phyloP scores from a whole-genome alignment of 2,329 filamentous ascomycete genomes.

The Verticillium albo-atrum region DNA sequence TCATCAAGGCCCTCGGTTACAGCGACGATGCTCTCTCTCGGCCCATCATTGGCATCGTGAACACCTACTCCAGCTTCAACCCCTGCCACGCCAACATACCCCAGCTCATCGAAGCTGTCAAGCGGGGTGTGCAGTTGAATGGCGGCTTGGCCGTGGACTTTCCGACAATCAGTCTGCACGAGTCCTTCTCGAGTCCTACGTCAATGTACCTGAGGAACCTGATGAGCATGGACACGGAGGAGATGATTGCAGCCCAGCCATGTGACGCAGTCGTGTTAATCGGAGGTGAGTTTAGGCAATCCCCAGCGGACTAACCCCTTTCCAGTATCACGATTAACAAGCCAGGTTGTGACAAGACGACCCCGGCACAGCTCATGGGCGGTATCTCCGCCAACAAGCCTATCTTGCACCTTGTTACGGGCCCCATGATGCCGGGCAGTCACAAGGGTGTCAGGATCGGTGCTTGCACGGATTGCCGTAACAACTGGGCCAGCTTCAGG shows the following conservation, averaged over 20 bases:
- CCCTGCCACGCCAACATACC: constrained; percentile 70
- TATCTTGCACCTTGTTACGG: constrained; percentile 63
- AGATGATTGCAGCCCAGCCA: constrained; percentile 71
- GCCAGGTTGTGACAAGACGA: constrained; percentile 68
- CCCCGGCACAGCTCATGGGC: constrained; percentile 71
- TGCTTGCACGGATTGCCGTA: constrained; percentile 71
- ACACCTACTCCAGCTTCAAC: constrained; percentile 70
- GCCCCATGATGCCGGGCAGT: constrained; percentile 72
- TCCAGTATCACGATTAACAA: not conserved
- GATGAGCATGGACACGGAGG: constrained; percentile 78
- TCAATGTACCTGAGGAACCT: constrained; percentile 72
- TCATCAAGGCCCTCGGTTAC: constrained; percentile 73
- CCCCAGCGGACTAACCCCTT: not conserved
- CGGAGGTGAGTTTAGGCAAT: constrained; percentile 44
- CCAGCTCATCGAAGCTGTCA: constrained; percentile 66
- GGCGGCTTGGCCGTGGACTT: constrained; percentile 69
- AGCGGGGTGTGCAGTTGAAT: constrained; percentile 61
- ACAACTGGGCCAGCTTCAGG: constrained; percentile 67
- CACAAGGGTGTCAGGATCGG: constrained; percentile 61
- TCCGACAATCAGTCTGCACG: constrained; percentile 68
- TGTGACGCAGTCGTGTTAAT: constrained; percentile 65
- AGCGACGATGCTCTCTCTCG: constrained; percentile 65
- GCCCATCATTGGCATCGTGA: constrained; percentile 71
- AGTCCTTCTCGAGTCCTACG: constrained; percentile 65
- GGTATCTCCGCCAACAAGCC: constrained; percentile 72